These are phyloP conservation scores for Amylocarpus encephaloides DNA, from an alignment of 2,329 filamentous ascomycete genomes.

Conservation along the genomic window DNA sequence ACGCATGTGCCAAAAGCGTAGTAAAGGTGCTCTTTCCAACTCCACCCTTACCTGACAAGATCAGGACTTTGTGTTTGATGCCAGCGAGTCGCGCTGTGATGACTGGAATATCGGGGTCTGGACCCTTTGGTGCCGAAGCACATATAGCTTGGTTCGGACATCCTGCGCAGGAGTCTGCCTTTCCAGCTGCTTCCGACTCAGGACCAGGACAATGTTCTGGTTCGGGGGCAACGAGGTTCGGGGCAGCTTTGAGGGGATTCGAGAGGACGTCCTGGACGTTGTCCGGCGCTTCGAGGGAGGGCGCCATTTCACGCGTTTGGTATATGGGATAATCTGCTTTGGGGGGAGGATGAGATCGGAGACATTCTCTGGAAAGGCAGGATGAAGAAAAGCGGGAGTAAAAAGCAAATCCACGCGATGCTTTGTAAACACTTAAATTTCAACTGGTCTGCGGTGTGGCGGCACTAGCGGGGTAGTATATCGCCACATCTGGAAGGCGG, in stretches of 20 bases:
- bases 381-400: not conserved
- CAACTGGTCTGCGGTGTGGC: not conserved
- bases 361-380: not conserved
- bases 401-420: not conserved
- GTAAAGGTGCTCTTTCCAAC: conserved; percentile 96
- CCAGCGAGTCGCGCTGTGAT: conserved; percentile 77
- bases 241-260: conserved; percentile 70
- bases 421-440: not conserved
- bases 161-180: conserved; percentile 79
- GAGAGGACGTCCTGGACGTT: conserved; percentile 63
- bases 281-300: conserved; percentile 71
- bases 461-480: not conserved
- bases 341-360: not conserved
- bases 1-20: conserved; percentile 79
- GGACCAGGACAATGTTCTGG: conserved; percentile 96
- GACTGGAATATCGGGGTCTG: conserved; percentile 85
- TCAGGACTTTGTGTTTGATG: conserved; percentile 83
- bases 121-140: conserved; percentile 87
- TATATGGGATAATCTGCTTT: not conserved
- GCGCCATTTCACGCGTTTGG: conserved; percentile 54
- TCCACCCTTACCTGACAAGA: conserved; percentile 90
- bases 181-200: conserved; percentile 64
- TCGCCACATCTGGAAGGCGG: not conserved
- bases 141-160: conserved; percentile 97
- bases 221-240: conserved; percentile 85